Conservation (phyloP, 192 early-diverging fungal genomes). For the Rhizoclosmatium globosum region DNA sequence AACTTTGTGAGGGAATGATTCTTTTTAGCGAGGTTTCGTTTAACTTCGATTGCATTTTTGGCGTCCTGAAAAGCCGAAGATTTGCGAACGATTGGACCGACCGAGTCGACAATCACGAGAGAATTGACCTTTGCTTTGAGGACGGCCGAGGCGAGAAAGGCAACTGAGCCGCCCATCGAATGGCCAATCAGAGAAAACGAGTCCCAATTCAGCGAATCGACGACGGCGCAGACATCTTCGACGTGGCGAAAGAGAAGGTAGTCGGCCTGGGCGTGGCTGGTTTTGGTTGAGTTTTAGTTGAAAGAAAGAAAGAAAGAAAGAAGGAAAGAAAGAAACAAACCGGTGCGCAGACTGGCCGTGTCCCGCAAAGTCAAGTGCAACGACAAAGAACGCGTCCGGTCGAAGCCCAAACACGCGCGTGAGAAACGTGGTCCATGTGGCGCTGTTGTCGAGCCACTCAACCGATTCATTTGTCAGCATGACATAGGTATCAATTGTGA, state of each 20-base stretch:
- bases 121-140: slow-evolving; percentile 9
- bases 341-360: slow-evolving; percentile 42
- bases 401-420: neutral
- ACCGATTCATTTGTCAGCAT: neutral
- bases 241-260: slow-evolving; percentile 35
- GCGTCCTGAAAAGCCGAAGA: neutral
- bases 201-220: slow-evolving; percentile 30
- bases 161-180: slow-evolving; percentile 39
- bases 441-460: slow-evolving; percentile 45
- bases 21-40: neutral
- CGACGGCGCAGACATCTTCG: slow-evolving; percentile 31
- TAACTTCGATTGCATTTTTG: neutral
- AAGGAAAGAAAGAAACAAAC: neutral
- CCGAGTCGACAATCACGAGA: slow-evolving; percentile 26
- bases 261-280: slow-evolving; percentile 25
- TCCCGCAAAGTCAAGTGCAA: slow-evolving; percentile 44
- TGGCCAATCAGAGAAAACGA: slow-evolving; percentile 36
- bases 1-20: neutral
- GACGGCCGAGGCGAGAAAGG: slow-evolving; percentile 18
- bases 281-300: neutral
- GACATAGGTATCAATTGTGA: neutral
- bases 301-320: neutral
- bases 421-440: slow-evolving; percentile 37
- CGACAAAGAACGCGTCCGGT: slow-evolving; percentile 17
- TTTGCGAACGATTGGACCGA: slow-evolving; percentile 31